Conservation (phyloP, 306 rosid species). For the Begonia peltatifolia region DNA sequence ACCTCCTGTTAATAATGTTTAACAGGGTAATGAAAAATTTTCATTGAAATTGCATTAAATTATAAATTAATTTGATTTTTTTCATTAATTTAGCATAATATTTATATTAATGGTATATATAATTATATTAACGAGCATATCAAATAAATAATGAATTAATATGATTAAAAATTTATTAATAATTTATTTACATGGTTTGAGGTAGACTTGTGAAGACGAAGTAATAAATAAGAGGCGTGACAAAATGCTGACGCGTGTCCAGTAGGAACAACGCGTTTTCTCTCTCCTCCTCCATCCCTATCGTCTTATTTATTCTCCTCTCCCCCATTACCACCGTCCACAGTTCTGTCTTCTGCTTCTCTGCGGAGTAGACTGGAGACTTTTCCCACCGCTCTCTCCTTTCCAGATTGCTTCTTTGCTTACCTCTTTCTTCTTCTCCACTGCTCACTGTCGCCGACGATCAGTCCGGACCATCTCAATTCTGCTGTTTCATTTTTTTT, state of each 20-base stretch:
- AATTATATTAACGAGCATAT: not conserved
- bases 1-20: too few relatives aligned
- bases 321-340: not conserved
- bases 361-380: too few relatives aligned
- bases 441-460: not conserved
- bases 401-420: not conserved
- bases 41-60: too few relatives aligned
- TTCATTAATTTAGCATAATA: not conserved
- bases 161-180: conserved; percentile 10
- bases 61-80: not conserved
- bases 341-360: conserved; percentile 4
- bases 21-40: too few relatives aligned
- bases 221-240: conserved; percentile 13
- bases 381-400: too few relatives aligned
- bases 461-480: not conserved
- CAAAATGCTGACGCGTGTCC: conserved; percentile 57
- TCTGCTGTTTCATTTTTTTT: not conserved
- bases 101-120: not conserved
- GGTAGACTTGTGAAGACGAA: not conserved
- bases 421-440: not conserved
- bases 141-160: not conserved
- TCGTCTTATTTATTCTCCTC: conserved; percentile 40
- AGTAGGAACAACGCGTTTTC: conserved; percentile 65
- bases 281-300: conserved; percentile 7
- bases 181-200: not conserved